These are phyloP conservation scores for Penicillium coffeae DNA, from an alignment of 495 filamentous ascomycete species.

Conservation along the genomic window DNA sequence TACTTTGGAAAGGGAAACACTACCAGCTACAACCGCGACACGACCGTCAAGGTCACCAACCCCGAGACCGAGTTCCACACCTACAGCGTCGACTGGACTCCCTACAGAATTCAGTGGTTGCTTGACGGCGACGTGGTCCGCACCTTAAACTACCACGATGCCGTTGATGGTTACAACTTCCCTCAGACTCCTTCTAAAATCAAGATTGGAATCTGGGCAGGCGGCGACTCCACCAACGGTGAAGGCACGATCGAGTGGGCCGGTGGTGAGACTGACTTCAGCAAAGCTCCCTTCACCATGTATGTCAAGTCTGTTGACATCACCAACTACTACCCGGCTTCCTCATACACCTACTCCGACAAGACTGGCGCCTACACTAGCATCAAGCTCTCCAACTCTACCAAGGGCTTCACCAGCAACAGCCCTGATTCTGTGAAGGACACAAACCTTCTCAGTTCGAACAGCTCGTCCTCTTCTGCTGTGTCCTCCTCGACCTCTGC, in stretches of 20 bases:
- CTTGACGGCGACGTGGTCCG: slow-evolving; percentile 76
- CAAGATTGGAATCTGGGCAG: slow-evolving; percentile 83
- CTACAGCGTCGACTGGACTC: slow-evolving; percentile 84
- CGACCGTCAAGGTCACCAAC: slow-evolving; percentile 51
- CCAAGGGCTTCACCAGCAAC: slow-evolving; percentile 12
- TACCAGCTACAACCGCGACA: slow-evolving; percentile 69
- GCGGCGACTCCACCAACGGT: slow-evolving; percentile 69
- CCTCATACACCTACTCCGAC: slow-evolving; percentile 67
- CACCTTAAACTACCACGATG: slow-evolving; percentile 56
- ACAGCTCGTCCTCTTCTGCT: slow-evolving; percentile 5
- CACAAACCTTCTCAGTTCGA: slow-evolving; percentile 1
- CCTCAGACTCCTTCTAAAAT: slow-evolving; percentile 90
- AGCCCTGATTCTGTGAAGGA: slow-evolving; percentile 1
- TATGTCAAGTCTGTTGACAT: slow-evolving; percentile 59
- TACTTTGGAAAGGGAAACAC: slow-evolving; percentile 94
- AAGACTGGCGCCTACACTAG: slow-evolving; percentile 66
- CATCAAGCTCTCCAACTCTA: slow-evolving; percentile 50
- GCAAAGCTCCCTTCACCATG: slow-evolving; percentile 73
- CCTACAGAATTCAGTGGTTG: slow-evolving; percentile 68
- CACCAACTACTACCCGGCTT: slow-evolving; percentile 30
- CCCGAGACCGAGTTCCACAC: slow-evolving; percentile 72
- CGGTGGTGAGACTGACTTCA: slow-evolving; percentile 71
- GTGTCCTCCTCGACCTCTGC: slow-evolving; percentile 5
- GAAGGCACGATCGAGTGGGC: slow-evolving; percentile 68
- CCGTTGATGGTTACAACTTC: slow-evolving; percentile 66